phyloP scores from a whole-genome alignment of 306 rosid genomes.

The Cajanus cajan region DNA sequence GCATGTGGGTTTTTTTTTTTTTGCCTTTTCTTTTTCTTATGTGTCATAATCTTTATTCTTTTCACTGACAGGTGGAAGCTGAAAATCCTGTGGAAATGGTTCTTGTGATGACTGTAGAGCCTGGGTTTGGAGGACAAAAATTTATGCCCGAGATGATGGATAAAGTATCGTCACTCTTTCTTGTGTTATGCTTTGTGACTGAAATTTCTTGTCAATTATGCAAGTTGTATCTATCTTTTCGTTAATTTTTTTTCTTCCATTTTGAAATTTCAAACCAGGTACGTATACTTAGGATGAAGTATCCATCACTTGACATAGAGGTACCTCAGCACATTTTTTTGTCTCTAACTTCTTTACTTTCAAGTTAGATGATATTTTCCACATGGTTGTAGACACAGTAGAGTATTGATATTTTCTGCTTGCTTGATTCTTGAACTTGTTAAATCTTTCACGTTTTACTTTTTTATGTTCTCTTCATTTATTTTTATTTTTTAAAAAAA shows the following conservation, averaged over 20 bases:
- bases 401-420: background rate
- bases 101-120: slow-evolving; percentile 99
- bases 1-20: background rate
- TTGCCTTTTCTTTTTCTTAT: background rate
- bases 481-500: no score
- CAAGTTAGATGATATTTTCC: slow-evolving; percentile 9
- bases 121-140: slow-evolving; percentile 99
- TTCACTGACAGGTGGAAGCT: slow-evolving; percentile 76
- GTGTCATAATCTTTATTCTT: slow-evolving; percentile 16
- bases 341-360: slow-evolving; percentile 5
- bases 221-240: background rate
- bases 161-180: slow-evolving; percentile 49
- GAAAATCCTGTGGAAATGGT: slow-evolving; percentile 91
- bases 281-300: slow-evolving; percentile 76
- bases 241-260: background rate
- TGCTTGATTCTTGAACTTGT: slow-evolving; percentile 8
- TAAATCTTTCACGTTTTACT: background rate
- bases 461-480: slow-evolving; percentile 10
- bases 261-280: slow-evolving; percentile 51
- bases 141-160: slow-evolving; percentile 93
- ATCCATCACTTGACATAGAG: slow-evolving; percentile 92
- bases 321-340: slow-evolving; percentile 38
- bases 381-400: background rate
- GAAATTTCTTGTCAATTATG: background rate
- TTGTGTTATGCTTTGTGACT: slow-evolving; percentile 20